Evolutionary conservation across 2,329 filamentous ascomycete genomes (phyloP), one percentile per base, ranked within the genome.

Genomic region (Xylogone sp.): DNA sequence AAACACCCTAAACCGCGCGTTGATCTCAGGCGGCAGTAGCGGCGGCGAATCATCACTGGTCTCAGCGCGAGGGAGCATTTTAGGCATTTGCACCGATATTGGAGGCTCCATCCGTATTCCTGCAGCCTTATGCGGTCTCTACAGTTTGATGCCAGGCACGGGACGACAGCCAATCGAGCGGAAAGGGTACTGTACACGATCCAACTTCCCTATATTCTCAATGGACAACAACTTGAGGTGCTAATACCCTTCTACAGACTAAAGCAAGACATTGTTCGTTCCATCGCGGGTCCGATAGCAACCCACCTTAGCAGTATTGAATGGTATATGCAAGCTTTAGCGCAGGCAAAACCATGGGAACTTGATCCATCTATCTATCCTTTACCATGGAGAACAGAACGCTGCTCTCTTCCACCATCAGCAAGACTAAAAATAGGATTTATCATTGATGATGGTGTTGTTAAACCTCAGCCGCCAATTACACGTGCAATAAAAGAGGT

Each of bases 11-110:
- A 39, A 50, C 31, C 44, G 45, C n/a, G 68, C 71, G 18, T 69
- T 81, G 21, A 82, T 79, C 0, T 76, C 79, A 0, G 83, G 84
- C 10, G 83, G 84, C 3, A 78, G 74, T 8, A 79, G 78, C 0
- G 84, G 84, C 13, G 84, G 84, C 13, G 83, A 86, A 62, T 81
- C 74, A 29, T 71, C 72, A 0, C 56, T 74, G 1, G 31, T 74
- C 1, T 70, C 68, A 2, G 63, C 72, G 29, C 65, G 69, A 3
- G 72, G 72, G 20, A 70, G 69, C n/a, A 53, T 69, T 1, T 24
- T 75, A 3, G 70, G 72, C 0, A 56, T 75, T 39, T 72, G 73
- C 3, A 67, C 69, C 39, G 72, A 75, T 42, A 71, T 74, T 22
- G 72, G 69, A 1, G 71, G 71, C 8, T 72, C 70, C 34, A 64